Conservation (phyloP, 2,329 filamentous ascomycete genomes). For the Penicillium sclerotiorum region DNA sequence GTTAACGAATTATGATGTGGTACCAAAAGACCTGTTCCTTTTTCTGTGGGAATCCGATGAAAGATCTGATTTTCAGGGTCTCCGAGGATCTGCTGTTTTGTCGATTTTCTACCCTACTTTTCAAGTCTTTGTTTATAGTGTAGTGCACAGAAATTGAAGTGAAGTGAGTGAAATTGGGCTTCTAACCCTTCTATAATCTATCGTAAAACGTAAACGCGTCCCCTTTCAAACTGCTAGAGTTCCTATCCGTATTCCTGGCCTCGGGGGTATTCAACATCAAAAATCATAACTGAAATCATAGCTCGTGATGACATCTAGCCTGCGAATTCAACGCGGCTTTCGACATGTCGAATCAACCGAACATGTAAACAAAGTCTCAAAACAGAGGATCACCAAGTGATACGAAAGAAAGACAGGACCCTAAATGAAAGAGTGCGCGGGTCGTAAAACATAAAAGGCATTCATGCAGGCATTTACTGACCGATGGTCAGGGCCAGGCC, state of each 20-base stretch:
- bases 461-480: conserved; percentile 22
- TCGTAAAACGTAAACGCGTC: conserved; percentile 7
- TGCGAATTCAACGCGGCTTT: conserved; percentile 1
- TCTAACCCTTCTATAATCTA: conserved; percentile 18
- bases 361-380: conserved; percentile 13
- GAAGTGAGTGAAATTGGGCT: conserved; percentile 5
- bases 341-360: conserved; percentile 24
- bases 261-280: conserved; percentile 23
- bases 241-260: conserved; percentile 11
- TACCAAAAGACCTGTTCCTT: background rate
- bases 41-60: background rate
- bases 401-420: conserved; percentile 11
- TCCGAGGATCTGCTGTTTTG: background rate
- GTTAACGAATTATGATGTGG: too few species aligned
- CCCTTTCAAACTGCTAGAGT: conserved; percentile 12
- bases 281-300: conserved; percentile 24
- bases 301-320: conserved; percentile 23
- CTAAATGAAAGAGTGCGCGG: conserved; percentile 23
- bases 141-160: background rate
- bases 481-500: conserved; percentile 40
- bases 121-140: background rate
- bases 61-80: background rate
- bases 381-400: conserved; percentile 13
- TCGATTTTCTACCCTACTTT: background rate
- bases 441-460: conserved; percentile 11